Evolutionary conservation across 2,329 filamentous ascomycete species (phyloP), one percentile per base, ranked within the genome.

Genomic region (Penicillium vulpinum): DNA sequence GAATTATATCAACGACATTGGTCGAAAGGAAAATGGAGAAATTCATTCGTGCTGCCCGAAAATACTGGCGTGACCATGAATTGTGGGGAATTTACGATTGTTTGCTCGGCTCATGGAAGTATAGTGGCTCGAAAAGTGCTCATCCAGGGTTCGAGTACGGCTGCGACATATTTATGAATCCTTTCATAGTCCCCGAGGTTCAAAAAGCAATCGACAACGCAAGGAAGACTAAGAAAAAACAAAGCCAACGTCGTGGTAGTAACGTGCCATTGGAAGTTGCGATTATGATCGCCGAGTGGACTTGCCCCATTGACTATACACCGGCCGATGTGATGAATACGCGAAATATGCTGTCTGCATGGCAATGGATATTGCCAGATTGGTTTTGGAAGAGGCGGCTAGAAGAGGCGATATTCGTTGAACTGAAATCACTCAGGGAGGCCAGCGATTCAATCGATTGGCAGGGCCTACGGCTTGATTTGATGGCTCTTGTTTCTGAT

Each of bases 111-210:
- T 7, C 3, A 11, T 18, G 18, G 24, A 28, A 28, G 16, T 1
- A 3, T 5, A 4, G 3, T 33, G 21, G 1, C 13, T 4, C 5
- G 3, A 1, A 6, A 8, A 3, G 7, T 28, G 0, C 6, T 28
- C 2, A 18, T 29, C 9, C 22, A 31, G 31, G 21, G 10, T 15
- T 29, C 6, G 1, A 5, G 15, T 21, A 44, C 9, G 46, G 39
- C 21, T 51, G 51, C 18, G 33, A 55, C 47, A 36, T 55, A n/a
- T 51, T 33, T 33, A 31, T 43, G 41, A 55, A 47, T 51, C 46
- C 46, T 24, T 3, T 55, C 15, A 24, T 57, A 21, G 28, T 57
- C 2, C 43, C 36, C 18, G 31, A 18, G 6, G 8, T 54, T 26
- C 50, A 50, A 39, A 22, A 54, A 38, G 51, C 28, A 24, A 45